Base-by-base conservation (phyloP, 2,329 filamentous ascomycete genomes). In the Rutstroemia sp. region DNA sequence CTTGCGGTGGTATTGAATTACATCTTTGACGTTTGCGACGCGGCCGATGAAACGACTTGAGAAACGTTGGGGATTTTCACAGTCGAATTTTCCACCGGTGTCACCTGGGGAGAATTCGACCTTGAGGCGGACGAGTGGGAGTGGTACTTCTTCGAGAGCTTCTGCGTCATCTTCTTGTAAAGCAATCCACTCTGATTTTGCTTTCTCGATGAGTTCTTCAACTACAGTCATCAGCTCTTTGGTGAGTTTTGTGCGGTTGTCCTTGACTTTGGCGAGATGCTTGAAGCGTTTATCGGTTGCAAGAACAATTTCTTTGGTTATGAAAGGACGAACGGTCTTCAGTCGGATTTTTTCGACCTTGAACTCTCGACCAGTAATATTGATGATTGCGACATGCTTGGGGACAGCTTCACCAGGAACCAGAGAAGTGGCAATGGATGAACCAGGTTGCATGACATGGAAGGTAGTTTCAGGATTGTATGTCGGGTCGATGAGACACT, bases 391-490 rank as follows among this genome's bases (percentile, higher is more conserved):
- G 6, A 97, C 89, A 56, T 97, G 88, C 69, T 99, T 99, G 7
- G 89, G 78, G 1, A 91, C 89, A 0, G 94, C 89, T 72, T 99
- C 94, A 27, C 92, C 92, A 0, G 88, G 87, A 8, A 94, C 85
- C 0, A 99, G 76, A 0, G 94, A 97, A 1, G 94, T 99, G 0
- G 92, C 94, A 0, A 99, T 87, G 0, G 94, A 97, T 0, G 94
- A 99, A 0, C 94, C 94, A 0, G 94, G 94, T 67, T 99, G 94
- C 83, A 99, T 96, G 61, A 99, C 92, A 64, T 94, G 84, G 64
- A 99, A 99, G 0, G 87, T 87, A 48, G 87, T 96, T 67, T 96
- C 90, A 0, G 88, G 82, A 65, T 97, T 99, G 48, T 84, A 77
- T 1, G 77, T 75, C 0, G 94, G 94, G 46, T 96, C 85, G 61